Conservation (phyloP, 1,284 basidiomycete species). For the Exobasidium rhododendri region DNA sequence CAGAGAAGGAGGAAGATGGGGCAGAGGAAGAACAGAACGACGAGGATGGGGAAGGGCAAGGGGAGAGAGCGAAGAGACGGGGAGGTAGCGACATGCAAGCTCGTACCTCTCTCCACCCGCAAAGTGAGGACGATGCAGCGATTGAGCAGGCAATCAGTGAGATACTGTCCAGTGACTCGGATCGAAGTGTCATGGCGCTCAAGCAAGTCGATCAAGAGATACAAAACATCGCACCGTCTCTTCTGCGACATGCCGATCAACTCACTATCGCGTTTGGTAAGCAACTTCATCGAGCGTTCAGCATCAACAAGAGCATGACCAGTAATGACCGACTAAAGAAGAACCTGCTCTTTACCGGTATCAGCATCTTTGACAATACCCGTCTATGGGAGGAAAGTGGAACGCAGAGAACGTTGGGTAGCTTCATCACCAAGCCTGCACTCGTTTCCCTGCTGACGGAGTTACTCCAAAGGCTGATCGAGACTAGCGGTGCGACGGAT, state of each 20-base stretch:
- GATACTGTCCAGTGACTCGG: conserved; percentile 77
- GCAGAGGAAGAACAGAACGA: neutral
- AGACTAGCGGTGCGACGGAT: conserved; percentile 55
- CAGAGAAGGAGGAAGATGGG: neutral
- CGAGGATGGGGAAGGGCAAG: no score
- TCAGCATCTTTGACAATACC: conserved; percentile 36
- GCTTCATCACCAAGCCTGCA: conserved; percentile 35
- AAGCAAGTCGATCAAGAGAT: conserved; percentile 64
- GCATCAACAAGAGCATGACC: conserved; percentile 6
- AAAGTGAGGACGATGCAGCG: neutral
- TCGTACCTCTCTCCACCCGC: neutral
- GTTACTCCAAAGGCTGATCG: conserved; percentile 85
- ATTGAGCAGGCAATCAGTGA: conserved; percentile 43
- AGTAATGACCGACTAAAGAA: conserved; percentile 39
- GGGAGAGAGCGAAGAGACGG: no score
- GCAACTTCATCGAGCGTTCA: conserved; percentile 34
- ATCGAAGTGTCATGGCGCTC: conserved; percentile 83
- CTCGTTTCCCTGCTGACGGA: conserved; percentile 63
- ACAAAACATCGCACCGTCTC: conserved; percentile 26
- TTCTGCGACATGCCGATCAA: conserved; percentile 59
- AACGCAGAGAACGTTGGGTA: conserved; percentile 32
- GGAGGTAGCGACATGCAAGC: no score
- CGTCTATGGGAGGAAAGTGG: conserved; percentile 28
- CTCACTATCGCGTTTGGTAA: conserved; percentile 56
- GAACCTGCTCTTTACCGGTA: conserved; percentile 40